Base-by-base conservation (phyloP, 495 filamentous ascomycete species). In the Podospora pseudopauciseta region DNA sequence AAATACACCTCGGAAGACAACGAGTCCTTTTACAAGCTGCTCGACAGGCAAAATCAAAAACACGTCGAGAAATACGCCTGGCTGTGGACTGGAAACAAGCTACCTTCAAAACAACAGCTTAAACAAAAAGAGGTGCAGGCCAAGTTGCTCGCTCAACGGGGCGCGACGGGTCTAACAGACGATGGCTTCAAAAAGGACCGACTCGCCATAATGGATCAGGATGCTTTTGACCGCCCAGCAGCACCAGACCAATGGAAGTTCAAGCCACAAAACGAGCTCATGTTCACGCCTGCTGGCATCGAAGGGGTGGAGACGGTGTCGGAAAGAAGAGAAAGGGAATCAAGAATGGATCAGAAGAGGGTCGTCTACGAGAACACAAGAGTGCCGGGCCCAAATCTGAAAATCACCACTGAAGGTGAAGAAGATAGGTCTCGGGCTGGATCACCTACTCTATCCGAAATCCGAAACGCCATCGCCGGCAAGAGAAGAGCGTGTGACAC, bases 1-100 rank as follows among this genome's bases (percentile, higher is more conserved):
- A 92, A 91, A 73, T 98, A 97, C 78, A 98, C 94, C 4, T 95
- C 91, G 71, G 95, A 99, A 79, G 95, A 99, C 77, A 97, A 98
- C 74, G 94, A 97, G 73, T 92, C 89, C 62, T 97, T 99, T 82
- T 94, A 96, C 79, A 90, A 90, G 73, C 83, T 98, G 1, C 80
- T 99, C 15, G 95, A 99, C 79, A 92, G 90, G 75, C 92, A 97
- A 71, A 99, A 97, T 74, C 83, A 86, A 28, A 94, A 93, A 76
- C 85, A 84, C 54, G 87, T 89, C 15, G 89, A 92, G 74, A 94
- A 92, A 69, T 89, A 96, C 74, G 88, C 88, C 0, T 99, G 94
- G 90, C 82, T 97, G 61, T 96, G 92, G 89, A 86, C 84, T 39
- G 89, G 87, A 28, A 97, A 98, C 76, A 96, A 96, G 78, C 85